Conservation (phyloP, 2,329 filamentous ascomycete species). For the Nannizziopsis arthrosporioides region DNA sequence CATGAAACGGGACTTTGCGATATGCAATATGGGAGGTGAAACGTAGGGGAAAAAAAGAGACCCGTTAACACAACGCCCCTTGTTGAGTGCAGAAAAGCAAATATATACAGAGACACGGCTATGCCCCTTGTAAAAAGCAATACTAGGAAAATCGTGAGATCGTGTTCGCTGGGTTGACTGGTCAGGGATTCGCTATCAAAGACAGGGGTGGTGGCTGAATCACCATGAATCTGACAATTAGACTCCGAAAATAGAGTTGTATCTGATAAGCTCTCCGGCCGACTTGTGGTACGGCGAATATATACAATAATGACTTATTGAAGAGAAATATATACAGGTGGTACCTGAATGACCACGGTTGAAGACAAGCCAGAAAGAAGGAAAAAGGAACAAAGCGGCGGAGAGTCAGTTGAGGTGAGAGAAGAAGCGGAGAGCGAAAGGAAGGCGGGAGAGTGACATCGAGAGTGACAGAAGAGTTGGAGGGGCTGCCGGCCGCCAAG, state of each 20-base stretch:
- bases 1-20: background rate
- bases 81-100: background rate
- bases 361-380: too few relatives aligned
- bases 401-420: too few relatives aligned
- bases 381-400: too few relatives aligned
- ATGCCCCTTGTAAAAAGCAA: background rate
- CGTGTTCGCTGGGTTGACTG: background rate
- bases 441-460: background rate
- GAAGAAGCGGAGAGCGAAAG: too few relatives aligned
- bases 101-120: background rate
- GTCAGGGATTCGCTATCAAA: background rate
- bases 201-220: background rate
- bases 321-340: too few relatives aligned
- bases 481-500: background rate
- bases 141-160: background rate
- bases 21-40: background rate
- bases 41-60: background rate
- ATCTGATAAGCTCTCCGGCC: too few relatives aligned
- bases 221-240: too few relatives aligned
- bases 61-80: background rate
- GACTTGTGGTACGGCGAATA: too few relatives aligned
- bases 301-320: too few relatives aligned
- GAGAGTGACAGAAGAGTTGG: background rate
- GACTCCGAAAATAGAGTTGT: too few relatives aligned
- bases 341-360: too few relatives aligned